Evolutionary conservation across 2,329 filamentous ascomycete genomes (phyloP).

Genomic region (Beauveria pseudobassiana): DNA sequence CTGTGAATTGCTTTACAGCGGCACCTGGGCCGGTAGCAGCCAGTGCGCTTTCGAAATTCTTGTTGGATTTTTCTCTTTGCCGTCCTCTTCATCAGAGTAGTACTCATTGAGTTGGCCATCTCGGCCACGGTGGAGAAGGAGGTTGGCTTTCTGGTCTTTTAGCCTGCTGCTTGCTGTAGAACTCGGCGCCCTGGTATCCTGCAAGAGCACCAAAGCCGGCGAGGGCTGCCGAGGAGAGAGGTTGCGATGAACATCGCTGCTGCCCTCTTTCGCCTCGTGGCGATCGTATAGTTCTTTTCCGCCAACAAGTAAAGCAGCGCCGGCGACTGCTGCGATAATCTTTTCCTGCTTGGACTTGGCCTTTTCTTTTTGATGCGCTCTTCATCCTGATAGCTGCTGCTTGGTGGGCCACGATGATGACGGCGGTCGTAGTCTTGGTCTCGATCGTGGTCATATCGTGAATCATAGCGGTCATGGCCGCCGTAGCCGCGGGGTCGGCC

Average conservation of each 20-base stretch:
- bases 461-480: constrained; percentile 33
- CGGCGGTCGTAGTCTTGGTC: constrained; percentile 35
- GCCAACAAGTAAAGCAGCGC: constrained; percentile 56
- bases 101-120: constrained; percentile 46
- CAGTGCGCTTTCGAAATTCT: constrained; percentile 56
- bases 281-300: constrained; percentile 61
- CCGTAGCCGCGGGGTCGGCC: constrained; percentile 40
- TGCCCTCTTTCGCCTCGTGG: constrained; percentile 46
- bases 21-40: constrained; percentile 55
- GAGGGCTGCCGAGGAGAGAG: constrained; percentile 51
- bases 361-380: constrained; percentile 39
- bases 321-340: constrained; percentile 58
- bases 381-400: constrained; percentile 52
- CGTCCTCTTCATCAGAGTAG: constrained; percentile 50
- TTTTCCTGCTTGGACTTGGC: constrained; percentile 55
- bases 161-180: constrained; percentile 53
- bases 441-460: constrained; percentile 26
- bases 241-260: constrained; percentile 47
- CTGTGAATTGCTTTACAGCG: constrained; percentile 53
- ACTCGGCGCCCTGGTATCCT: constrained; percentile 55
- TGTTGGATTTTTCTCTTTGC: constrained; percentile 53
- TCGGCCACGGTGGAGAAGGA: constrained; percentile 45
- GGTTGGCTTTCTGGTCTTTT: constrained; percentile 48
- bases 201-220: constrained; percentile 58
- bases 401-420: constrained; percentile 39